phyloP scores from a whole-genome alignment of 2,329 filamentous ascomycete genomes.

The Biscogniauxia mediterranea region DNA sequence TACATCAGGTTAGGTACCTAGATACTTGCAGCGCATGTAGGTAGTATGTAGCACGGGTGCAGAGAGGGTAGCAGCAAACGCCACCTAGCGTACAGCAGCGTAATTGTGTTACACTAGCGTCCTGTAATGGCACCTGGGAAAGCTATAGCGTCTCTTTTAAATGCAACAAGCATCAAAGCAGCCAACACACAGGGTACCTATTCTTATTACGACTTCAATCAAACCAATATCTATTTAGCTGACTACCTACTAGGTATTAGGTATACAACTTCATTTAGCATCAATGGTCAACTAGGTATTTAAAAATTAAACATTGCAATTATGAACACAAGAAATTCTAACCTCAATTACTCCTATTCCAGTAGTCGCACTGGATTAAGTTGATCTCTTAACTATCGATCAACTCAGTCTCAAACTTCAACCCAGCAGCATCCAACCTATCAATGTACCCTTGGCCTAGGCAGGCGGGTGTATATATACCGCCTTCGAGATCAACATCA shows the following conservation, averaged over 20 bases:
- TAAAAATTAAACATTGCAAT: not conserved
- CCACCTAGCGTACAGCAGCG: not conserved
- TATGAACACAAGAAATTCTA: not conserved
- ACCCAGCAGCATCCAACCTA: slow-evolving; percentile 57
- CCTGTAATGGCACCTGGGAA: not conserved
- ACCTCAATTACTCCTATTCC: too few species aligned
- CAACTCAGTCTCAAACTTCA: slow-evolving; percentile 59
- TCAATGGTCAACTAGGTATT: too few species aligned
- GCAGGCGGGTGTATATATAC: slow-evolving; percentile 69
- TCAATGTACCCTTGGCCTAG: slow-evolving; percentile 67
- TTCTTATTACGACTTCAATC: not conserved
- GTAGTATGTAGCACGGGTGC: too few species aligned
- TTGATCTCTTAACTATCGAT: slow-evolving; percentile 23
- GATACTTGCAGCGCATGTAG: not conserved
- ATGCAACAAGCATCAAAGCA: not conserved
- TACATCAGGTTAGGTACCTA: not conserved
- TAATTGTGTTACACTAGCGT: not conserved
- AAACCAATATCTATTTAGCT: too few species aligned
- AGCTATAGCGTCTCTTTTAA: not conserved
- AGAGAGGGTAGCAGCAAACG: not conserved
- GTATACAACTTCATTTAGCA: too few species aligned
- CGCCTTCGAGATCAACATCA: slow-evolving; percentile 59
- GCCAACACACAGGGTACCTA: not conserved
- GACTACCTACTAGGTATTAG: too few species aligned
- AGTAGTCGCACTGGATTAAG: too few species aligned